Conservation (phyloP, 306 rosid genomes). For the Lotus japonicus region DNA sequence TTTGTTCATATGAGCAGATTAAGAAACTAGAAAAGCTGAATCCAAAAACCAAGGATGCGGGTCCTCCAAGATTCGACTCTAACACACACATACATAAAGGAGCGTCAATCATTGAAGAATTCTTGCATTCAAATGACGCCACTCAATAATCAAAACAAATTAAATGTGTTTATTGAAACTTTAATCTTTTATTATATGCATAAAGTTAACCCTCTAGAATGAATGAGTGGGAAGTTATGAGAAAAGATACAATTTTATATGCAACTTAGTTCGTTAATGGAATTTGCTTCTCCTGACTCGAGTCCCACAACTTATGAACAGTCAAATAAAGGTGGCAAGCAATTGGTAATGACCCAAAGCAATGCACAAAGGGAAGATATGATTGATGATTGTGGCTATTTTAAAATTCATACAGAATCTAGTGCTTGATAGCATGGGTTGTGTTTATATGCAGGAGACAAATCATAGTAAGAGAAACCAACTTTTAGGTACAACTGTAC, state of each 20-base stretch:
- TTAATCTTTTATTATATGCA: not conserved
- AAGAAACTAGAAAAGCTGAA: constrained; percentile 29
- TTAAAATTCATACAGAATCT: constrained; percentile 31
- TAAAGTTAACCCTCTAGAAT: constrained; percentile 27
- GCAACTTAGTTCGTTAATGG: constrained; percentile 1
- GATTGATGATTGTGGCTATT: constrained; percentile 30
- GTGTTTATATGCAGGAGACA: constrained; percentile 48
- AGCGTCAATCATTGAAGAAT: constrained; percentile 62
- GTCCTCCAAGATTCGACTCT: constrained; percentile 43
- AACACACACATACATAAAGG: constrained; percentile 22
- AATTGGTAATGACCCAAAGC: constrained; percentile 31
- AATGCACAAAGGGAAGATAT: constrained; percentile 14
- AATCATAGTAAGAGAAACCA: constrained; percentile 19
- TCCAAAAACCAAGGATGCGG: constrained; percentile 45
- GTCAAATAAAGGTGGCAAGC: constrained; percentile 54
- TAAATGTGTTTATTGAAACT: not conserved
- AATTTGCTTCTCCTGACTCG: constrained; percentile 20
- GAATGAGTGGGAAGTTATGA: constrained; percentile 36
- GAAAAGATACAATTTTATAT: constrained; percentile 10
- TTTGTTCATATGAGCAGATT: constrained; percentile 13
- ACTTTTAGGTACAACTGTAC: constrained; percentile 29
- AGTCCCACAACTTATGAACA: constrained; percentile 29
- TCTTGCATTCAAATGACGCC: constrained; percentile 32
- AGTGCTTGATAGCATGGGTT: constrained; percentile 31
- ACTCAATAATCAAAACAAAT: constrained; percentile 22